phyloP scores from a whole-genome alignment of 176 grass and related monocot species.

The Carex myosuroides region DNA sequence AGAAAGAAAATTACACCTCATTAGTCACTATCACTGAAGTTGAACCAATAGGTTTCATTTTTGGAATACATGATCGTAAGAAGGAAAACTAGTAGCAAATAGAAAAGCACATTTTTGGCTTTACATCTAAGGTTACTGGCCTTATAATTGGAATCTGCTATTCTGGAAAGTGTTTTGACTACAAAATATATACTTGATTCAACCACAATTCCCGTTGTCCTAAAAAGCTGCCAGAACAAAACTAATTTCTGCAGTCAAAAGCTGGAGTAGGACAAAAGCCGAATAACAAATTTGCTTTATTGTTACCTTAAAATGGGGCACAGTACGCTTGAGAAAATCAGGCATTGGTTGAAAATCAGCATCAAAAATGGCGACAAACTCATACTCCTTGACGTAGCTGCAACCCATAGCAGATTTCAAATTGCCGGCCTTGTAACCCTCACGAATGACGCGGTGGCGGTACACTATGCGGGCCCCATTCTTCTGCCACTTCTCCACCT shows the following conservation, averaged over 20 bases:
- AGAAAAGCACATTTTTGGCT: background rate
- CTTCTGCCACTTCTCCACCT: slow-evolving; percentile 92
- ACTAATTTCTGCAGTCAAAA: background rate
- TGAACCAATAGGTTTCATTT: background rate
- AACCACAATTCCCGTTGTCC: background rate
- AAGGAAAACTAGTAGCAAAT: background rate
- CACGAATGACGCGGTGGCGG: slow-evolving; percentile 71
- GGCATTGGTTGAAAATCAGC: slow-evolving; percentile 94
- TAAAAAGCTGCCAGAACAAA: background rate
- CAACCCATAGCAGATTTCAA: slow-evolving; percentile 94
- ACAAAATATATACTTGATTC: background rate
- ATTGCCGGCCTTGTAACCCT: slow-evolving; percentile 98
- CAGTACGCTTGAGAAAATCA: slow-evolving; percentile 71
- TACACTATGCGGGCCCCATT: slow-evolving; percentile 82
- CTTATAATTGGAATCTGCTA: background rate
- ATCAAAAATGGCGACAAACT: slow-evolving; percentile 95
- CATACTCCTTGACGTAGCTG: slow-evolving; percentile 90
- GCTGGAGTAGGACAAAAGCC: background rate
- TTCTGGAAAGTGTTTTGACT: background rate
- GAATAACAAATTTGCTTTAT: background rate
- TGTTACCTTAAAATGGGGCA: slow-evolving; percentile 95
- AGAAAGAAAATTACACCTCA: background rate
- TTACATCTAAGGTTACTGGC: background rate
- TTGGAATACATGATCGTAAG: background rate
- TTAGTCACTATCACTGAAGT: background rate